These are phyloP conservation scores for Dendrocalamus latiflorus DNA, from an alignment of 202 grass and related monocot species.

Conservation along the genomic window DNA sequence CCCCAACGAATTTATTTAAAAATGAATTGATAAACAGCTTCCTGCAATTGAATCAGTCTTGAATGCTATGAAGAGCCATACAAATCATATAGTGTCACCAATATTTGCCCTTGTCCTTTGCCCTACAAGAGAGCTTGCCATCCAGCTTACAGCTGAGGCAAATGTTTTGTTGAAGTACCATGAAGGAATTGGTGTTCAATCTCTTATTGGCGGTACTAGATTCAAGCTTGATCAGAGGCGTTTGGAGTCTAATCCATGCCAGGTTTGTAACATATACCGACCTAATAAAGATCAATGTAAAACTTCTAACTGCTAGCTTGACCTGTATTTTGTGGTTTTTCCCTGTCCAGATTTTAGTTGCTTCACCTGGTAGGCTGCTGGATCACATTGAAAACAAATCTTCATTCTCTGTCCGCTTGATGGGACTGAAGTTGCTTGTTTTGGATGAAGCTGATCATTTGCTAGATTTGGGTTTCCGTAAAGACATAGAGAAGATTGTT, in stretches of 20 bases:
- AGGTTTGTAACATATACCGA: slow-evolving; percentile 48
- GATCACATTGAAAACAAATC: slow-evolving; percentile 97
- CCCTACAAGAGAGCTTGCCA: slow-evolving; percentile 89
- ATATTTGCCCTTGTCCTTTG: slow-evolving; percentile 76
- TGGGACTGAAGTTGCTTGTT: slow-evolving; percentile 93
- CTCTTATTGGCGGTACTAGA: slow-evolving; percentile 79
- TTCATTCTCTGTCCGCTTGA: slow-evolving; percentile 85
- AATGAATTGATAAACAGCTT: slow-evolving; percentile 74
- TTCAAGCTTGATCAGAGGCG: slow-evolving; percentile 89
- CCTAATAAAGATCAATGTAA: slow-evolving; percentile 18
- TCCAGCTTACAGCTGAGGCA: slow-evolving; percentile 85
- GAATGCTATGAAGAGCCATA: slow-evolving; percentile 50
- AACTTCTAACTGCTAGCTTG: not conserved
- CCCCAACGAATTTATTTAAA: slow-evolving; percentile 40
- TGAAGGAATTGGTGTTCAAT: slow-evolving; percentile 81
- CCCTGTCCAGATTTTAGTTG: slow-evolving; percentile 73
- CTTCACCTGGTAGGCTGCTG: slow-evolving; percentile 86
- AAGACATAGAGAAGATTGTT: slow-evolving; percentile 93
- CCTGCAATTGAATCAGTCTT: slow-evolving; percentile 98
- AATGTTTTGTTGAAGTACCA: slow-evolving; percentile 83
- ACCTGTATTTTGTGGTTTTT: slow-evolving; percentile 18
- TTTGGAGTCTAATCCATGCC: slow-evolving; percentile 79
- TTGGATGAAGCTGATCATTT: slow-evolving; percentile 99
- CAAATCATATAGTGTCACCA: slow-evolving; percentile 69
- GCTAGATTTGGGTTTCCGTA: slow-evolving; percentile 83